These are phyloP conservation scores for Basidioascus undulatus DNA, from an alignment of 768 basidiomycete species.

Conservation along the genomic window DNA sequence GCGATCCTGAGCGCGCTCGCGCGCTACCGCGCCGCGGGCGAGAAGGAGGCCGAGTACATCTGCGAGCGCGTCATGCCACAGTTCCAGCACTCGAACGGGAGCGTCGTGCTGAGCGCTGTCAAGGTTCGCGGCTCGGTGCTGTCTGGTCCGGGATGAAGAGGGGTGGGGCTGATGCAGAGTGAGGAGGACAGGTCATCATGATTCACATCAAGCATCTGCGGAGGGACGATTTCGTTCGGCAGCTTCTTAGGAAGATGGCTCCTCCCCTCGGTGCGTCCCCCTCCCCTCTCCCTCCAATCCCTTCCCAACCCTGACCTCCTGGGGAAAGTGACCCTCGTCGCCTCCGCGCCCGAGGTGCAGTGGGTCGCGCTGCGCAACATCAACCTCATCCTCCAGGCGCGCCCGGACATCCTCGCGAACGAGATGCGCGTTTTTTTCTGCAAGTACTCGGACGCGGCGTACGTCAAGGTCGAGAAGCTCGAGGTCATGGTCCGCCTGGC, in stretches of 20 bases:
- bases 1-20: conserved; percentile 70
- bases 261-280: conserved; percentile 36
- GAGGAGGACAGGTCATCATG: conserved; percentile 99
- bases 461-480: conserved; percentile 93
- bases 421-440: conserved; percentile 99
- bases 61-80: conserved; percentile 96
- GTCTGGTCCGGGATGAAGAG: background rate
- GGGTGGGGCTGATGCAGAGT: too few species aligned
- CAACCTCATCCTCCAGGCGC: conserved; percentile 84
- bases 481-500: conserved; percentile 95
- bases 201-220: conserved; percentile 71
- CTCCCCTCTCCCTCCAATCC: conserved; percentile 12
- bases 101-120: conserved; percentile 87
- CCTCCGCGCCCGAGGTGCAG: conserved; percentile 90
- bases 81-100: conserved; percentile 90
- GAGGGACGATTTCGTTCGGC: conserved; percentile 59
- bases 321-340: conserved; percentile 56
- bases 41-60: conserved; percentile 92
- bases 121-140: conserved; percentile 30
- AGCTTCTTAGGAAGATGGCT: conserved; percentile 85
- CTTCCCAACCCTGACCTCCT: background rate
- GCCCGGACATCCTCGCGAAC: conserved; percentile 65
- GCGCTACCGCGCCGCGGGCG: conserved; percentile 58
- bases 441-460: conserved; percentile 98
- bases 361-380: conserved; percentile 96